Base-by-base conservation (phyloP, 129 eudicot genomes). In the Escallonia rubra region DNA sequence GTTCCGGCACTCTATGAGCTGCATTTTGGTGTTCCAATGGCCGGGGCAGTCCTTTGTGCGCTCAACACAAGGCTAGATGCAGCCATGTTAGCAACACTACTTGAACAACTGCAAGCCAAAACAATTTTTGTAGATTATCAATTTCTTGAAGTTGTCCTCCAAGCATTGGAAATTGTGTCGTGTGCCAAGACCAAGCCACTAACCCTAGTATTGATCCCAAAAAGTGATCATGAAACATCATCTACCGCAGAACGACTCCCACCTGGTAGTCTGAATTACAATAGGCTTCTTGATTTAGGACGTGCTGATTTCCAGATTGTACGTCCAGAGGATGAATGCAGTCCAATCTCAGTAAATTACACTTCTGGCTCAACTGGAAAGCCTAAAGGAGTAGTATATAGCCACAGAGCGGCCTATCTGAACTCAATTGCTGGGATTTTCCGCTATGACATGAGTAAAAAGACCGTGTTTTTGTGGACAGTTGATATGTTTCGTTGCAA, bases 401-500 rank as follows among this genome's bases (percentile, higher is more conserved):
- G 91, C 73, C 96, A 88, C 51, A 75, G 91, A 65, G 84, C 90
- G 7, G 69, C 79, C n/a, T 88, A 88, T 67, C 75, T 88, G 4
- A 85, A 77, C 59, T 69, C 96, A 3, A 7, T 88, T 6, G 87
- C 85, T 0, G 73, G 46, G 47, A 80, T 82, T 66, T 76, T 82
- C 47, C 72, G 89, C 6, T 59, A 63, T 13, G 87, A 70, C 14
- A 67, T 85, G 65, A 74, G 71, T 50, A 68, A 73, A 59, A 59
- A 60, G 76, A 78, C 89, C 4, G 80, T 88, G 39, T 85, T 83
- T 54, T 56, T 88, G 34, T 88, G 96, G 91, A 85, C 91, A 6
- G 90, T 81, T 23, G 90, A 83, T 62, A 88, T 88, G 96, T 88
- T 80, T 54, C 87, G 90, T 23, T 86, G 92, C 75, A 88, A 80